A percentile compares a stretch with the other conserved stretches of the same genome.
phyloP scores from a whole-genome alignment of 805 yeast genomes.

The Myxozyma sirexii region DNA sequence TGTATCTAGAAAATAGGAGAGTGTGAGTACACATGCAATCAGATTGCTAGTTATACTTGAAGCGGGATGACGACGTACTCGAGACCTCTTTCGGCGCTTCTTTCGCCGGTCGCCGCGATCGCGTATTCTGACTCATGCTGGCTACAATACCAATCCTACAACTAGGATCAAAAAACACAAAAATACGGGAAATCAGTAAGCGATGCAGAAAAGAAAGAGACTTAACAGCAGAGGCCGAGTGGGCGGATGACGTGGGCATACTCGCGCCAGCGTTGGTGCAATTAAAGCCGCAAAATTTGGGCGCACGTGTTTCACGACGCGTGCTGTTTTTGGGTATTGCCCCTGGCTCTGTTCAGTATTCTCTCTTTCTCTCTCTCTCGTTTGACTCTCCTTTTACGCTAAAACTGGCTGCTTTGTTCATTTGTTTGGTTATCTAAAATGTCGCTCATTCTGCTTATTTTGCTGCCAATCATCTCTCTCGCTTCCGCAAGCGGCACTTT shows the following conservation, averaged over 20 bases:
- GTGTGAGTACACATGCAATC: not conserved
- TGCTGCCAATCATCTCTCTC: not conserved
- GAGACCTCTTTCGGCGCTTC: not conserved
- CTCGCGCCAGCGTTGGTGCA: not conserved
- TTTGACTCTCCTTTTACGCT: not conserved
- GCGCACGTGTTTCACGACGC: conserved; percentile 1
- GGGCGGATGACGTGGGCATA: not conserved
- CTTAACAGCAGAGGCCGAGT: not conserved
- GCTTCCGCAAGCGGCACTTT: conserved; percentile 7
- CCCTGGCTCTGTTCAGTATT: not conserved
- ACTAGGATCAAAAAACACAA: not conserved
- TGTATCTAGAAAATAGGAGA: not conserved
- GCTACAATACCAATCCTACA: not conserved
- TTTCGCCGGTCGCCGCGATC: not conserved
- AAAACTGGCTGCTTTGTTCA: no score
- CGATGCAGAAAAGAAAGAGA: not conserved
- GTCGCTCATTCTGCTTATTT: not conserved
- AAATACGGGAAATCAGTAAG: not conserved
- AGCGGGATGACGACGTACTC: not conserved
- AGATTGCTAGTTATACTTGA: not conserved
- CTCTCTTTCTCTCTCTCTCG: not conserved
- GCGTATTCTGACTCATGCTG: not conserved
- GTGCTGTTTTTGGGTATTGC: not conserved
- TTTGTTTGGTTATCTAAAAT: no score
- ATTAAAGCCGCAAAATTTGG: not conserved